Percentiles rank a stretch among this genome's conserved stretches.
Evolutionary conservation across 1,284 basidiomycete species (phyloP).

Genomic region (Apiotrichum domesticum): DNA sequence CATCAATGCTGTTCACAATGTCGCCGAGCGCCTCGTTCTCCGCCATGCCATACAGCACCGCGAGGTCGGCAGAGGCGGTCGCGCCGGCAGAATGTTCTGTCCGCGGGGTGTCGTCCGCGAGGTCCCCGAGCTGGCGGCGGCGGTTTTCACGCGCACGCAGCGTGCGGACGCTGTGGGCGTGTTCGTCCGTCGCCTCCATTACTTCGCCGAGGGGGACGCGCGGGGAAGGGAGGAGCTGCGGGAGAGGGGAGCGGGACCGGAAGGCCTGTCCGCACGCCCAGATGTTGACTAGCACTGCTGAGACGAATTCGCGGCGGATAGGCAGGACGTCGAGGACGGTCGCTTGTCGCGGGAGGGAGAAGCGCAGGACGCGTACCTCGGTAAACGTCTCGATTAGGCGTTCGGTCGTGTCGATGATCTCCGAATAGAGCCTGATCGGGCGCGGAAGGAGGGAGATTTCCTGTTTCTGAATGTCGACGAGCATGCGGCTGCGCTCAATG

Average conservation of each 20-base stretch:
- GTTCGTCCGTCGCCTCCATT: slow-evolving; percentile 40
- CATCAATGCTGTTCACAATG: slow-evolving; percentile 40
- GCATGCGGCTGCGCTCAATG: slow-evolving; percentile 29
- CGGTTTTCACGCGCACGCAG: slow-evolving; percentile 11
- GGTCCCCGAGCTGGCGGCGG: not conserved
- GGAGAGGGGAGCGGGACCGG: slow-evolving; percentile 47
- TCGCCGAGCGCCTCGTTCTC: slow-evolving; percentile 45
- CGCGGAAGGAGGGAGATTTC: slow-evolving; percentile 50
- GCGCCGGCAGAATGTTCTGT: slow-evolving; percentile 5
- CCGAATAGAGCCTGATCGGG: slow-evolving; percentile 44
- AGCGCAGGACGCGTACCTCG: slow-evolving; percentile 46
- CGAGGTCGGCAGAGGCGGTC: slow-evolving; percentile 25
- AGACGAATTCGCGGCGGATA: slow-evolving; percentile 48
- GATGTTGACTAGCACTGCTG: slow-evolving; percentile 47
- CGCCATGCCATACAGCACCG: slow-evolving; percentile 45
- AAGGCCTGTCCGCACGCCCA: slow-evolving; percentile 49
- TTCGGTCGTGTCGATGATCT: slow-evolving; percentile 45
- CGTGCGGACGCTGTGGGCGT: slow-evolving; percentile 22
- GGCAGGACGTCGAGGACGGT: slow-evolving; percentile 50
- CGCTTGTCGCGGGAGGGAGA: slow-evolving; percentile 42
- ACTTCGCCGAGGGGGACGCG: slow-evolving; percentile 42
- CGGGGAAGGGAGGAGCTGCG: slow-evolving; percentile 49
- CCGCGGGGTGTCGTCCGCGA: not conserved
- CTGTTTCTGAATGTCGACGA: slow-evolving; percentile 40
- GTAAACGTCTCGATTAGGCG: slow-evolving; percentile 44